phyloP scores from a whole-genome alignment of 140 eudicot species.

The Cichorium intybus region DNA sequence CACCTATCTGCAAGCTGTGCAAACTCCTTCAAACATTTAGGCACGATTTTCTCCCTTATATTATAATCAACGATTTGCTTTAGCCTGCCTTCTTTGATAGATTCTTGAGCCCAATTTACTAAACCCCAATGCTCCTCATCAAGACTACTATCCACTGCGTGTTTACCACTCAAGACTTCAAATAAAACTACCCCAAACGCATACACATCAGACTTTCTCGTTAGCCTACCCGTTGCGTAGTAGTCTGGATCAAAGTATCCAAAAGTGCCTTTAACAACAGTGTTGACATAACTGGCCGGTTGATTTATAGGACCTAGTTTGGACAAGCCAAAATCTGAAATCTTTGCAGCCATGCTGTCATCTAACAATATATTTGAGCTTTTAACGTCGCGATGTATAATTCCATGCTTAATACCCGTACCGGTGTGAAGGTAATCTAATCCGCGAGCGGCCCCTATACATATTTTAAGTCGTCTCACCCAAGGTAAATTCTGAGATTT shows the following conservation, averaged over 20 bases:
- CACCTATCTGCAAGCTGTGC: constrained; percentile 18
- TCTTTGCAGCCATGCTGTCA: constrained; percentile 20
- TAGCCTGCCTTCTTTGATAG: constrained; percentile 21
- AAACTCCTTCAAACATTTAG: constrained; percentile 14
- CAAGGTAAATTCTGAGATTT: constrained; percentile 5
- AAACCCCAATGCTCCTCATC: no score
- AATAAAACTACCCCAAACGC: constrained; percentile 34
- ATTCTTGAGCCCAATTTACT: constrained; percentile 14
- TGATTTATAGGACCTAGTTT: constrained; percentile 10
- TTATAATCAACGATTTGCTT: constrained; percentile 16
- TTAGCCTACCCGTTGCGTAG: constrained; percentile 17
- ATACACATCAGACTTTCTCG: constrained; percentile 31
- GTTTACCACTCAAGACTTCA: constrained; percentile 34
- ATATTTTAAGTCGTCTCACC: constrained; percentile 25
- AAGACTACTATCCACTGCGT: no score
- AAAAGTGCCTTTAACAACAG: constrained; percentile 14
- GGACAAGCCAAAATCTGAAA: constrained; percentile 32
- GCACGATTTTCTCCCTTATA: constrained; percentile 6
- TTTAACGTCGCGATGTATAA: constrained; percentile 23
- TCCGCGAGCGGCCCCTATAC: constrained; percentile 25
- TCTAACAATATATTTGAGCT: constrained; percentile 29
- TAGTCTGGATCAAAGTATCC: constrained; percentile 34
- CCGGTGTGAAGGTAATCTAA: constrained; percentile 14
- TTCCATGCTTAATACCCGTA: background rate
- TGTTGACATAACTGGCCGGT: background rate